phyloP scores from a whole-genome alignment of 2,329 filamentous ascomycete genomes.

The Arachnopeziza araneosa region DNA sequence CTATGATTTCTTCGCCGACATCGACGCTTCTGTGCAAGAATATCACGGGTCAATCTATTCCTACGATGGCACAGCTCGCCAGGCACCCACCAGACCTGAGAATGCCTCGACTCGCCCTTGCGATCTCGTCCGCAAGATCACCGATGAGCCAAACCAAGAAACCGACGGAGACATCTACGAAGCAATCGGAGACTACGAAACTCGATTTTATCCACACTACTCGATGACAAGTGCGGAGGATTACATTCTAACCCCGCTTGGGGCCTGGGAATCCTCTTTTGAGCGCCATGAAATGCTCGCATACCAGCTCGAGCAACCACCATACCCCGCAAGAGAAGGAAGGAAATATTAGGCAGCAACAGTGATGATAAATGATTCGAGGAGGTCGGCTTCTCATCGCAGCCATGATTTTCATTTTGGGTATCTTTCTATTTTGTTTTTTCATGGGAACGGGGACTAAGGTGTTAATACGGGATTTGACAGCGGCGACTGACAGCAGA shows the following conservation, averaged over 20 bases:
- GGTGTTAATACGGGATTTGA: neutral
- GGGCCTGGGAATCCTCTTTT: conserved; percentile 2
- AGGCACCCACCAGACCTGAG: neutral
- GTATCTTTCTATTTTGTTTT: neutral
- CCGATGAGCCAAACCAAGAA: neutral
- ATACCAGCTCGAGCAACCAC: conserved; percentile 6
- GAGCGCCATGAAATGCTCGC: conserved; percentile 11
- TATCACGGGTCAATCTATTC: conserved; percentile 1
- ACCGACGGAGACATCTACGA: neutral
- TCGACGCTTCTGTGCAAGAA: conserved; percentile 4
- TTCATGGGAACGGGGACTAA: neutral
- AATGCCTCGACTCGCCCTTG: neutral
- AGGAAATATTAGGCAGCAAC: neutral
- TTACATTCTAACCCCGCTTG: neutral
- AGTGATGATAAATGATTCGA: neutral
- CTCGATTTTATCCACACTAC: neutral
- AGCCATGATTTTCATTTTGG: neutral
- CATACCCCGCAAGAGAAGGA: neutral
- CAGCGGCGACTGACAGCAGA: neutral
- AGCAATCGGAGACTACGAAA: neutral
- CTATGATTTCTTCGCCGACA: conserved; percentile 9
- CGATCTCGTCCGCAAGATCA: neutral
- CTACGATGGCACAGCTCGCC: conserved; percentile 2
- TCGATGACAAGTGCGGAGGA: neutral
- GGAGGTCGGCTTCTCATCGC: neutral